Conservation (phyloP, 345 rosid genomes). For the Euphorbia pulcherrima region DNA sequence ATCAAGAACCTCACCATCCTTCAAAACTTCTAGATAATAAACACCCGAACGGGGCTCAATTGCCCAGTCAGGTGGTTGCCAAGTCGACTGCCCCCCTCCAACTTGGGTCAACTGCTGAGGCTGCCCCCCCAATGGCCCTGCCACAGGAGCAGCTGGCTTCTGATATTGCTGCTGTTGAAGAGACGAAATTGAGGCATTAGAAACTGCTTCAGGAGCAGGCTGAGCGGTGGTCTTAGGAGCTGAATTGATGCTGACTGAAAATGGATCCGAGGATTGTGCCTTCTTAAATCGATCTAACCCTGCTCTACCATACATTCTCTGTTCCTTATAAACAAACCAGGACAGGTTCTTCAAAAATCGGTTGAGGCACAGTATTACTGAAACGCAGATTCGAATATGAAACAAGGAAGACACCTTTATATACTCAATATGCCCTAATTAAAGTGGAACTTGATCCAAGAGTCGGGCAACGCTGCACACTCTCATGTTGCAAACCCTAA, state of each 20-base stretch:
- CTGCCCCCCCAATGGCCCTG: conserved; percentile 40
- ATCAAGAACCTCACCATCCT: conserved; percentile 84
- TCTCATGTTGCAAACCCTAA: conserved; percentile 19
- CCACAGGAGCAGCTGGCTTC: conserved; percentile 34
- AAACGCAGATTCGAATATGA: not conserved
- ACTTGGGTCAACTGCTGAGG: conserved; percentile 48
- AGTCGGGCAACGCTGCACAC: not conserved
- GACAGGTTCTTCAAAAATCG: not conserved
- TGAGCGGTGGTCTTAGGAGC: conserved; percentile 32
- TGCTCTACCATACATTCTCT: conserved; percentile 79
- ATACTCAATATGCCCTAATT: conserved; percentile 11
- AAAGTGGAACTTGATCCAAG: conserved; percentile 5
- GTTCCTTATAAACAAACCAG: conserved; percentile 1
- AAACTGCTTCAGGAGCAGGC: conserved; percentile 22
- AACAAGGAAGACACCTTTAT: not conserved
- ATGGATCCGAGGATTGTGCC: conserved; percentile 85
- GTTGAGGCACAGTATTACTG: not conserved
- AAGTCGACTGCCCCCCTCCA: conserved; percentile 80
- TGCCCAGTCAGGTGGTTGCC: conserved; percentile 97
- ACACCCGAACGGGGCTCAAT: conserved; percentile 87
- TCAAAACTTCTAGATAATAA: conserved; percentile 76
- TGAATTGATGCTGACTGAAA: conserved; percentile 58
- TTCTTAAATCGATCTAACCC: conserved; percentile 88
- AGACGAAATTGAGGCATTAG: conserved; percentile 25
- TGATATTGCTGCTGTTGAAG: conserved; percentile 27